phyloP scores from a whole-genome alignment of 805 yeast genomes.

The Dipodascus albidus region DNA sequence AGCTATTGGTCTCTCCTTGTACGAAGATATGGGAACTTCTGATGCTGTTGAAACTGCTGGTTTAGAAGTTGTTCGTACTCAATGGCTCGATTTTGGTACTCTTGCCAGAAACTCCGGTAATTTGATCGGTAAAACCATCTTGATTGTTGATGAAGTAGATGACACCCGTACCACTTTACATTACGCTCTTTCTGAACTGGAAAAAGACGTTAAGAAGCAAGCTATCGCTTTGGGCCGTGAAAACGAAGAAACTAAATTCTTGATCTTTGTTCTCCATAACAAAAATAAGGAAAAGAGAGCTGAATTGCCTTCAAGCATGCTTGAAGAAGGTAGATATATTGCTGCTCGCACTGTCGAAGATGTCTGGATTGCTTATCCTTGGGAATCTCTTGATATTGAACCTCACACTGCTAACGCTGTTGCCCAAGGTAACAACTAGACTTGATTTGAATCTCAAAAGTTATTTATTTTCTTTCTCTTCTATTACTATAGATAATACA shows the following conservation, averaged over 20 bases:
- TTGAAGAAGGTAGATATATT: slow-evolving; percentile 53
- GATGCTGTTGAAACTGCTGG: slow-evolving; percentile 48
- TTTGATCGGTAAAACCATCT: slow-evolving; percentile 66
- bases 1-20: slow-evolving; percentile 86
- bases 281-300: slow-evolving; percentile 76
- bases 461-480: not conserved
- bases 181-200: slow-evolving; percentile 68
- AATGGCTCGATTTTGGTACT: slow-evolving; percentile 80
- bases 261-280: slow-evolving; percentile 74
- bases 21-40: slow-evolving; percentile 60
- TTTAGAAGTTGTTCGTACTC: slow-evolving; percentile 74
- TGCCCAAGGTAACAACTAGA: slow-evolving; percentile 50
- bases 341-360: slow-evolving; percentile 70
- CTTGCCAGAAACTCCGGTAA: slow-evolving; percentile 59
- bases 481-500: not conserved
- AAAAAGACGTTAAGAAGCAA: slow-evolving; percentile 50
- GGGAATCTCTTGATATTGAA: slow-evolving; percentile 80
- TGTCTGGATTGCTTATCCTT: slow-evolving; percentile 81
- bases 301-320: slow-evolving; percentile 48
- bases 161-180: slow-evolving; percentile 86
- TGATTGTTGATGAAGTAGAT: slow-evolving; percentile 85
- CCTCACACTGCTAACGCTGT: slow-evolving; percentile 55
- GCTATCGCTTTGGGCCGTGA: slow-evolving; percentile 48
- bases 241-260: slow-evolving; percentile 52
- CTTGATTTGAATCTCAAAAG: not conserved